Conservation (phyloP, 768 basidiomycete genomes). For the Serpula lacrymans region DNA sequence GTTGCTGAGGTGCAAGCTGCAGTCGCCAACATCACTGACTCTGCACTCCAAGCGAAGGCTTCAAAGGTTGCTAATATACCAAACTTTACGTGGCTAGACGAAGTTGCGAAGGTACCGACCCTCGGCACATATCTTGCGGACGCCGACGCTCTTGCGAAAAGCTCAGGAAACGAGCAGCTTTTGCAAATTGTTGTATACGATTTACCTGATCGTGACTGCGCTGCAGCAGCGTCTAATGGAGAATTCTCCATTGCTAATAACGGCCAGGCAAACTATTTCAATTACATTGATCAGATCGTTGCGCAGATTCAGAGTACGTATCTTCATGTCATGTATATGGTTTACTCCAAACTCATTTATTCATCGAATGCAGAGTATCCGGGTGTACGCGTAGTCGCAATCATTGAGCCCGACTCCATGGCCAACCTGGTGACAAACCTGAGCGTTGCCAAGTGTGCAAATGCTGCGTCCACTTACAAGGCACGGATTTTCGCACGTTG, state of each 20-base stretch:
- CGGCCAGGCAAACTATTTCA: conserved; percentile 52
- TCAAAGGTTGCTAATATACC: conserved; percentile 52
- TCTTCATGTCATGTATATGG: too few relatives aligned
- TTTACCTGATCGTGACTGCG: conserved; percentile 65
- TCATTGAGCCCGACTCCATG: conserved; percentile 65
- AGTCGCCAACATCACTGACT: conserved; percentile 44
- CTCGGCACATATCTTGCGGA: conserved; percentile 57
- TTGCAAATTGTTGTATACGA: conserved; percentile 45
- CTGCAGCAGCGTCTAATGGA: conserved; percentile 62
- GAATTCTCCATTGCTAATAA: conserved; percentile 58
- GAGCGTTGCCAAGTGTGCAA: conserved; percentile 52
- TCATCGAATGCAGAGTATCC: conserved; percentile 38
- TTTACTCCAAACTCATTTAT: background rate
- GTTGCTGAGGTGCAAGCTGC: conserved; percentile 51
- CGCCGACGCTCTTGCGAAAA: conserved; percentile 42
- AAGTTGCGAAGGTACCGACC: conserved; percentile 49
- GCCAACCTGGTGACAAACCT: conserved; percentile 70
- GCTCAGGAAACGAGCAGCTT: conserved; percentile 44
- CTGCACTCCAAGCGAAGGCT: conserved; percentile 50
- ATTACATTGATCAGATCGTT: conserved; percentile 62
- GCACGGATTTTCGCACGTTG: conserved; percentile 16
- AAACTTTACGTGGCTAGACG: conserved; percentile 62
- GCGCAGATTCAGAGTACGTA: conserved; percentile 49
- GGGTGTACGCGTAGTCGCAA: conserved; percentile 59
- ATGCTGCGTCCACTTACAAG: conserved; percentile 51